Evolutionary conservation across 129 eudicot species (phyloP).

Genomic region (Ambrosia artemisiifolia): DNA sequence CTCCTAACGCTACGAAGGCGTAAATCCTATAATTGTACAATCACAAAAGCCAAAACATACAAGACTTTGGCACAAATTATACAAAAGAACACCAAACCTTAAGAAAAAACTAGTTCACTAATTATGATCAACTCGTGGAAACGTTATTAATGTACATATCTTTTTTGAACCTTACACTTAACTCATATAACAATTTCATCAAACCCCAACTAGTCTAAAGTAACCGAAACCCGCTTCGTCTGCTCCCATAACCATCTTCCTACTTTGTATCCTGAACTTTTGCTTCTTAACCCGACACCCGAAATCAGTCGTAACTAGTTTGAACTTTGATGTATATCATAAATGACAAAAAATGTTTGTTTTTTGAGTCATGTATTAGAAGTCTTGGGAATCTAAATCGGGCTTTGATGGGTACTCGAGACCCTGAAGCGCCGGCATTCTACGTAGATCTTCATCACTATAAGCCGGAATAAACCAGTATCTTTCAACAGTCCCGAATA

Average conservation of each 20-base stretch:
- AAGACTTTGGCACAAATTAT: neutral
- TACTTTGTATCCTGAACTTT: neutral
- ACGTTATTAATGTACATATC: constrained; percentile 19
- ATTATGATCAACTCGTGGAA: constrained; percentile 9
- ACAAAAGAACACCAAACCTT: constrained; percentile 1
- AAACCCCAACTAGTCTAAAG: constrained; percentile 14
- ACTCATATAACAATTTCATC: constrained; percentile 21
- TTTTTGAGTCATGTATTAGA: constrained; percentile 25
- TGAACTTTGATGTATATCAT: constrained; percentile 7
- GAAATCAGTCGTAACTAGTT: constrained; percentile 14
- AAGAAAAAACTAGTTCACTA: constrained; percentile 13
- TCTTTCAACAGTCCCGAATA: constrained; percentile 64
- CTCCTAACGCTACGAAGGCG: too few species aligned
- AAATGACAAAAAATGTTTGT: constrained; percentile 18
- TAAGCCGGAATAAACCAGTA: constrained; percentile 86
- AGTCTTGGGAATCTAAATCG: constrained; percentile 66
- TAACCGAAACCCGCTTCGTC: constrained; percentile 11
- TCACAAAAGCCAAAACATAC: neutral
- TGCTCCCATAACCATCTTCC: neutral
- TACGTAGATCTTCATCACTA: constrained; percentile 77
- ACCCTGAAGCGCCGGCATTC: constrained; percentile 89
- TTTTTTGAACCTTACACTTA: constrained; percentile 23
- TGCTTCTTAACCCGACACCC: constrained; percentile 4
- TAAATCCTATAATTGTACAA: neutral
- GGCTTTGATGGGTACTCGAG: constrained; percentile 94